Percentiles rank a stretch among this genome's conserved stretches.
Conservation (phyloP, 805 yeast species). For the Candida insectorum region DNA sequence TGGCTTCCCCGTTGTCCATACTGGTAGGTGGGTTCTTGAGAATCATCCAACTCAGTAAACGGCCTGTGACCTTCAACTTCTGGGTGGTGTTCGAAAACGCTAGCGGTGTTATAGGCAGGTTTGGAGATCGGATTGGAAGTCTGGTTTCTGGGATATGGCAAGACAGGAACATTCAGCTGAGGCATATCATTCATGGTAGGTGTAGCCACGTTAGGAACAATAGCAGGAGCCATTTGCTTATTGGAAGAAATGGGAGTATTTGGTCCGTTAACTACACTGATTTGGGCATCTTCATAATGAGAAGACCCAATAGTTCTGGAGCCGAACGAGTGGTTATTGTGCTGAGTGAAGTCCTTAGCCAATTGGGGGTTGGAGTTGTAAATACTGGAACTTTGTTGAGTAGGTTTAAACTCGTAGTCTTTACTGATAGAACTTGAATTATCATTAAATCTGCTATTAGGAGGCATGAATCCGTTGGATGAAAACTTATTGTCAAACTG, state of each 20-base stretch:
- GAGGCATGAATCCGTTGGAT: conserved; percentile 12
- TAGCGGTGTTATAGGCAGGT: conserved; percentile 15
- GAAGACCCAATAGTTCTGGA: conserved; percentile 11
- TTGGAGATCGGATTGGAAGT: conserved; percentile 15
- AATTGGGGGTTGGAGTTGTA: conserved; percentile 31
- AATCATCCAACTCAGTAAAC: conserved; percentile 37
- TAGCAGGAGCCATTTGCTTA: conserved; percentile 30
- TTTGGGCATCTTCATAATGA: conserved; percentile 17
- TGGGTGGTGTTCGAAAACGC: conserved; percentile 45
- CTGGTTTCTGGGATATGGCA: conserved; percentile 17
- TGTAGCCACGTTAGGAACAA: conserved; percentile 24
- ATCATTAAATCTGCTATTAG: conserved; percentile 10
- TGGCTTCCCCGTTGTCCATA: conserved; percentile 9
- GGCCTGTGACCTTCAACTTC: conserved; percentile 46
- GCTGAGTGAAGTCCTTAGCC: conserved; percentile 30
- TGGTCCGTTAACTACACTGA: conserved; percentile 28
- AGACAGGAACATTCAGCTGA: conserved; percentile 9
- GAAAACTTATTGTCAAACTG: conserved; percentile 21
- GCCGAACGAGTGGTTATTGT: conserved; percentile 12
- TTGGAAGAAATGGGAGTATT: conserved; percentile 30
- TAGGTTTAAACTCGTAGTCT: conserved; percentile 22
- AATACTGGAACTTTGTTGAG: conserved; percentile 17
- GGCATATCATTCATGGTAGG: conserved; percentile 22
- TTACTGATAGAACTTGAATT: conserved; percentile 20
- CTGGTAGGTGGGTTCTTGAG: conserved; percentile 6